phyloP scores from a whole-genome alignment of 805 yeast species.

The Nakazawaea siamensis region DNA sequence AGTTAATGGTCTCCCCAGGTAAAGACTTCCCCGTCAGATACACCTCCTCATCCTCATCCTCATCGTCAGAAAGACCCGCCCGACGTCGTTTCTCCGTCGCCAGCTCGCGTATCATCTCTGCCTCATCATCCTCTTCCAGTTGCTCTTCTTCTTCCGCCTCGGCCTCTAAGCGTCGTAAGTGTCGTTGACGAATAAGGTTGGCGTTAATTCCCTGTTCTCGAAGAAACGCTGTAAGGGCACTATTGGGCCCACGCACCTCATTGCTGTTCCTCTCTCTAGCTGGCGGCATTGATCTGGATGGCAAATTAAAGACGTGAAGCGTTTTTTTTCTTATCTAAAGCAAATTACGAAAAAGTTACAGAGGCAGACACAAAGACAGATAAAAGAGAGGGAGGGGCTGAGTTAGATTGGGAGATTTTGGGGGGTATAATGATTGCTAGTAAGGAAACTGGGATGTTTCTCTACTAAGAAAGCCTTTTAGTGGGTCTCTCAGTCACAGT shows the following conservation, averaged over 20 bases:
- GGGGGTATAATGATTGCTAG: too few relatives aligned
- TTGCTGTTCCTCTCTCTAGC: too few relatives aligned
- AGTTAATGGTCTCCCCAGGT: conserved; percentile 47
- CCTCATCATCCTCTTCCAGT: conserved; percentile 13
- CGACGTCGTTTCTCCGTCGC: conserved; percentile 30
- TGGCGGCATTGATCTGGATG: too few relatives aligned
- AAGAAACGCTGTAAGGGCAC: conserved; percentile 84
- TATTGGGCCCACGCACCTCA: conserved; percentile 73
- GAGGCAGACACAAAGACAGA: too few relatives aligned
- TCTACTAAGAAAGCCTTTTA: too few relatives aligned
- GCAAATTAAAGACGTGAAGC: too few relatives aligned
- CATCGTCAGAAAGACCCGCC: conserved; percentile 23
- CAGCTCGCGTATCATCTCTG: conserved; percentile 23
- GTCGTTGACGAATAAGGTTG: conserved; percentile 53
- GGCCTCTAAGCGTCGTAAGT: conserved; percentile 22
- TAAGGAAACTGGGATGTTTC: too few relatives aligned
- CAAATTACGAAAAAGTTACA: too few relatives aligned
- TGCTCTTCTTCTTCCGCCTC: conserved; percentile 13
- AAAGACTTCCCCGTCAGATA: conserved; percentile 13
- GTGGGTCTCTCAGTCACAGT: too few relatives aligned
- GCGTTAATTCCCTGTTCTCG: conserved; percentile 87
- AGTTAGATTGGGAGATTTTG: too few relatives aligned
- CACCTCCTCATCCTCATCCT: conserved; percentile 19
- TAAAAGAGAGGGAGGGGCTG: too few relatives aligned
- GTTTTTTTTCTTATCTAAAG: too few relatives aligned